Evolutionary conservation across 306 rosid species (phyloP).

Genomic region (Cicer yamashitae): DNA sequence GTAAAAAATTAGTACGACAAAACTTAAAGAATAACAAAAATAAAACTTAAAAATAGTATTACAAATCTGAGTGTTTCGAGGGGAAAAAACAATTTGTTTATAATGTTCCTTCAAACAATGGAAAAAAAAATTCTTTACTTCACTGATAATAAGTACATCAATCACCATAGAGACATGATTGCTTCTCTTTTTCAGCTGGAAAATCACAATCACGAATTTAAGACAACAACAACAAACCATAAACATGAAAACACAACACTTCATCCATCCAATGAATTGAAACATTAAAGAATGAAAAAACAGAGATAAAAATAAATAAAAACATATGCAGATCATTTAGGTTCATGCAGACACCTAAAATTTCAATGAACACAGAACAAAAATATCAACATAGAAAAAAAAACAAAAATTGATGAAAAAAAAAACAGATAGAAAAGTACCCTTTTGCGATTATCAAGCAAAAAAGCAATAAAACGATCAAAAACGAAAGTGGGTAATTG

Average conservation of each 20-base stretch:
- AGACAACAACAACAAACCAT: neutral
- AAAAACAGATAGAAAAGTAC: neutral
- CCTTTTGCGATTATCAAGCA: conserved; percentile 40
- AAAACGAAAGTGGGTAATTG: conserved; percentile 33
- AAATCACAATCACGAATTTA: conserved; percentile 38
- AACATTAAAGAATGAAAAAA: neutral
- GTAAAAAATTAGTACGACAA: neutral
- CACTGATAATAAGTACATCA: conserved; percentile 31
- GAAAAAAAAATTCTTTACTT: conserved; percentile 41
- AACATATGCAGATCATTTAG: conserved; percentile 10
- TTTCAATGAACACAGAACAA: neutral
- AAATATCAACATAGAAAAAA: conserved; percentile 19
- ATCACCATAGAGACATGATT: conserved; percentile 37
- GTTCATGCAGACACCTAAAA: neutral
- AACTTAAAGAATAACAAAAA: neutral
- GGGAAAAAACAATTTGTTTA: conserved; percentile 20
- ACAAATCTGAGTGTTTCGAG: conserved; percentile 19
- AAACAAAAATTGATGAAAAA: conserved; percentile 25
- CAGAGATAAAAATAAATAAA: neutral
- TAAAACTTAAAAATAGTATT: neutral
- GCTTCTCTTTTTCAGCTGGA: conserved; percentile 38
- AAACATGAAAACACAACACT: conserved; percentile 33
- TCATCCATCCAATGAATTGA: neutral
- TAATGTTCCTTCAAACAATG: conserved; percentile 26
- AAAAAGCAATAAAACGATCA: conserved; percentile 42